A percentile compares a stretch with the other conserved stretches of the same genome.
Conservation (phyloP, 2,329 filamentous ascomycete species). For the Ophiocordyceps robertsii region DNA sequence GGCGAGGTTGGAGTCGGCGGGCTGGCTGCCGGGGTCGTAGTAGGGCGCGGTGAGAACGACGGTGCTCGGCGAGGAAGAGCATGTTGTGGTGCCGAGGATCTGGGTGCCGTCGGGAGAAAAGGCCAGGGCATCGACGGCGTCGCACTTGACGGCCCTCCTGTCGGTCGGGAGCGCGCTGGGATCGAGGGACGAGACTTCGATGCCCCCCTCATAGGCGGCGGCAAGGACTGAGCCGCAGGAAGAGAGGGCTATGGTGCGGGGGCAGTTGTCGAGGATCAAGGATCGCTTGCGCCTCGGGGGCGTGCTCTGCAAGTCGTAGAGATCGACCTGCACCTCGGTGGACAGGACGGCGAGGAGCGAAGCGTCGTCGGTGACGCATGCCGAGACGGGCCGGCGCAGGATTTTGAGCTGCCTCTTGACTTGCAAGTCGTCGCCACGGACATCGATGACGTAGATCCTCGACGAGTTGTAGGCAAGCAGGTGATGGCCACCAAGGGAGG, state of each 20-base stretch:
- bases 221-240: conserved; percentile 72
- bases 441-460: conserved; percentile 65
- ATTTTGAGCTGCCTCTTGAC: conserved; percentile 73
- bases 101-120: conserved; percentile 72
- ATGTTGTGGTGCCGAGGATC: conserved; percentile 60
- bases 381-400: conserved; percentile 57
- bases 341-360: conserved; percentile 66
- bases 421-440: conserved; percentile 41
- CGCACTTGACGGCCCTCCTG: conserved; percentile 64
- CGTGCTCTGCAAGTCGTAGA: conserved; percentile 58
- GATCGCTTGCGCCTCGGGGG: conserved; percentile 61
- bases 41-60: conserved; percentile 71
- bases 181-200: conserved; percentile 69
- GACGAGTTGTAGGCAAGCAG: conserved; percentile 77
- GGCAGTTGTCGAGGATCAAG: conserved; percentile 64
- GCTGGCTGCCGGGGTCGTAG: conserved; percentile 56
- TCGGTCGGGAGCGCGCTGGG: conserved; percentile 50
- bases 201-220: conserved; percentile 75
- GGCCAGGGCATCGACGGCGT: conserved; percentile 57
- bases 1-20: conserved; percentile 54
- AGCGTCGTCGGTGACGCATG: conserved; percentile 69
- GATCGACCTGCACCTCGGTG: conserved; percentile 68
- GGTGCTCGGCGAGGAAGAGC: conserved; percentile 51
- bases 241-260: conserved; percentile 66
- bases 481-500: conserved; percentile 62